Conservation (phyloP, 257 asterid genomes). For the Solanum gracilifrons region DNA sequence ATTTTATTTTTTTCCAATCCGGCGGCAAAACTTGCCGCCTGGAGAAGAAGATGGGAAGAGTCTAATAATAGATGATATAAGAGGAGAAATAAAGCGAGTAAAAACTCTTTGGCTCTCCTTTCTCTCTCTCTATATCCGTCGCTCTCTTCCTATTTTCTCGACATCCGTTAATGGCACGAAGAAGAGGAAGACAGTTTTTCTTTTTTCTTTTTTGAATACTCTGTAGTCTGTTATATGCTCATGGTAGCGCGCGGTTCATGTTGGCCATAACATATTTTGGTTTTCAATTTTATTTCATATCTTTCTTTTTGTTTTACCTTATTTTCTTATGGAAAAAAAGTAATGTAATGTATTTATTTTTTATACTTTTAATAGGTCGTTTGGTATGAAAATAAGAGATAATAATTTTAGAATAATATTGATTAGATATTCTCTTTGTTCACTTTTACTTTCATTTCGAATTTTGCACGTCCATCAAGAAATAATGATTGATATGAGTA, state of each 20-base stretch:
- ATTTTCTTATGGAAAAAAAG: no score
- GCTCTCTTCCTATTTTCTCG: neutral
- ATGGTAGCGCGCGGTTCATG: neutral
- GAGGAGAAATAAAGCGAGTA: neutral
- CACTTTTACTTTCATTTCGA: no score
- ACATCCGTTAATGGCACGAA: neutral
- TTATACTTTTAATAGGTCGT: no score
- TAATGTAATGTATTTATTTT: no score
- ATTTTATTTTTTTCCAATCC: neutral
- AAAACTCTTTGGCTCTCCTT: neutral
- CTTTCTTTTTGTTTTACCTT: neutral
- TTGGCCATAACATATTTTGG: neutral
- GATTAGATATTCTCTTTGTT: neutral
- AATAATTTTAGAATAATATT: no score
- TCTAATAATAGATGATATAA: neutral
- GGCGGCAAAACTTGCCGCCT: slow-evolving; percentile 3
- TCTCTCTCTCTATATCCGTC: neutral
- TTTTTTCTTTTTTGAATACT: neutral
- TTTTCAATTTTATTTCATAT: neutral
- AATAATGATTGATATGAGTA: no score
- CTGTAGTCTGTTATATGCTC: neutral
- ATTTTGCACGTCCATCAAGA: neutral
- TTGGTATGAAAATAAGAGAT: neutral
- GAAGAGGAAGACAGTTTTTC: neutral
- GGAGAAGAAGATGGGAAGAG: neutral